Percentiles rank a stretch among this genome's conserved stretches.
Conservation (phyloP, 2,329 filamentous ascomycete genomes). For the Pseudogymnoascus sp. region DNA sequence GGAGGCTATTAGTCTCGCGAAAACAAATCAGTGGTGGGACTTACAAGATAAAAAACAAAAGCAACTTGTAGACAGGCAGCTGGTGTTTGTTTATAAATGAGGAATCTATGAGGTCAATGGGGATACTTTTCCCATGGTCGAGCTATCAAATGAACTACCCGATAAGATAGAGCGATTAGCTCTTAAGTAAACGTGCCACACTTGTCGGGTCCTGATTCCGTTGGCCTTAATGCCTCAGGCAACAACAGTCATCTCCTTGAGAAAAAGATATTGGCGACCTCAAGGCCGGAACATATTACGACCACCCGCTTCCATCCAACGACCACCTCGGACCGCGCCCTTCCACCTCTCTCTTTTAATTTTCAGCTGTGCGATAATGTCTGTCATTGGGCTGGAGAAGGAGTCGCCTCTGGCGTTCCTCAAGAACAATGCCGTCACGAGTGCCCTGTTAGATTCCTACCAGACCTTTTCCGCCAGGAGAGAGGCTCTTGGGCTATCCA, state of each 20-base stretch:
- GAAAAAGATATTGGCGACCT: conserved; percentile 11
- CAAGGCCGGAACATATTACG: conserved; percentile 5
- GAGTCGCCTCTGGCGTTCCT: conserved; percentile 56
- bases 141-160: conserved; percentile 4
- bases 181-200: background rate
- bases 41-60: background rate
- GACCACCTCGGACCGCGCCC: conserved; percentile 5
- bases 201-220: background rate
- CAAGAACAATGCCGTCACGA: conserved; percentile 64
- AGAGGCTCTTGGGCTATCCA: conserved; percentile 78
- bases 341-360: conserved; percentile 6
- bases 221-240: conserved; percentile 3
- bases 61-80: background rate
- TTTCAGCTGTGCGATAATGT: conserved; percentile 20
- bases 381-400: conserved; percentile 27
- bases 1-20: background rate
- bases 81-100: conserved; percentile 5
- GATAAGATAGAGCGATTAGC: conserved; percentile 8
- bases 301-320: conserved; percentile 1
- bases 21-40: background rate
- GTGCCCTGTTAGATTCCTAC: conserved; percentile 68
- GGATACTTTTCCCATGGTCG: background rate
- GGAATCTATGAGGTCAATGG: conserved; percentile 5
- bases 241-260: conserved; percentile 7
- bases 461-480: conserved; percentile 76